These are phyloP conservation scores for Daldinia grandis DNA, from an alignment of 495 filamentous ascomycete genomes.

Conservation along the genomic window DNA sequence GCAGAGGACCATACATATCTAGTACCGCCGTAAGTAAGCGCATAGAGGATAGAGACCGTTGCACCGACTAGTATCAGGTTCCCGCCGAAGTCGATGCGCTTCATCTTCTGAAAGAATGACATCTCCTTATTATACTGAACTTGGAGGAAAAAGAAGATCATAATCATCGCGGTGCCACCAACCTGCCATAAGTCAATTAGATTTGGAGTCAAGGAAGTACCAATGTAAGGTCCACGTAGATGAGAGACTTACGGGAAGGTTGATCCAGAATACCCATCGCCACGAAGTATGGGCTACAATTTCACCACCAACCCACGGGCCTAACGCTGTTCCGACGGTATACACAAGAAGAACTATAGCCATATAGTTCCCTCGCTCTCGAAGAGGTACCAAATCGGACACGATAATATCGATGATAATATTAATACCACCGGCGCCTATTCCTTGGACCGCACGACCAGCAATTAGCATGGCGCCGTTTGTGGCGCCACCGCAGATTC, in stretches of 20 bases:
- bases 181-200: slow-evolving; percentile 37
- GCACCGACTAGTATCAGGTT: slow-evolving; percentile 45
- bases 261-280: too few species aligned
- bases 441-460: slow-evolving; percentile 78
- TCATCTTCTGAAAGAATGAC: slow-evolving; percentile 25
- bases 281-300: too few species aligned
- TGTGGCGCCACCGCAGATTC: slow-evolving; percentile 45
- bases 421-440: slow-evolving; percentile 77
- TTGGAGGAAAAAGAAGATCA: slow-evolving; percentile 41
- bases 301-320: too few species aligned
- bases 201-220: not conserved
- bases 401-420: slow-evolving; percentile 77
- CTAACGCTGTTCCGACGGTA: too few species aligned
- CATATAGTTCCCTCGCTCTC: too few species aligned
- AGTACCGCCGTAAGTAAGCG: not conserved
- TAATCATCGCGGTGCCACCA: slow-evolving; percentile 26
- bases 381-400: slow-evolving; percentile 70
- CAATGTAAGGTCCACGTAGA: too few species aligned
- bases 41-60: slow-evolving; percentile 22
- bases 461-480: slow-evolving; percentile 67
- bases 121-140: slow-evolving; percentile 29
- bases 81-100: slow-evolving; percentile 44
- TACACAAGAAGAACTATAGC: too few species aligned
- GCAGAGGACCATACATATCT: not conserved
- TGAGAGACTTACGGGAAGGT: too few species aligned